These are phyloP conservation scores for Nannizziopsis arthrosporioides DNA, from an alignment of 2,329 filamentous ascomycete genomes.

Conservation along the genomic window DNA sequence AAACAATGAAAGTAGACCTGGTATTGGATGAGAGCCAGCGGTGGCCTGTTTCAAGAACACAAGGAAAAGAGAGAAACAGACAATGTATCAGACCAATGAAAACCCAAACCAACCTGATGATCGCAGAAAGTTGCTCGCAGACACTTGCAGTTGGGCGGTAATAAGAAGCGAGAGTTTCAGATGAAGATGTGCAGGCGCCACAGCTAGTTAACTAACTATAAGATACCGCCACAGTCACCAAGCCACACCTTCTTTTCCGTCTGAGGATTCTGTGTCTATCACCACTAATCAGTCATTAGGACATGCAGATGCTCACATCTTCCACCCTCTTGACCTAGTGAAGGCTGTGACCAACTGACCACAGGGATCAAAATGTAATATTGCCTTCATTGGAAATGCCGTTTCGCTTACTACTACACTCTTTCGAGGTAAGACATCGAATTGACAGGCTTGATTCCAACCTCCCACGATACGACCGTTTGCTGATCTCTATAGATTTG, in stretches of 20 bases:
- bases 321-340: no score
- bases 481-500: conserved; percentile 23
- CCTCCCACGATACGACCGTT: conserved; percentile 1
- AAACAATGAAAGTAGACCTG: neutral
- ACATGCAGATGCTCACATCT: no score
- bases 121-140: neutral
- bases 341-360: no score
- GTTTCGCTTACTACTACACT: conserved; percentile 19
- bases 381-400: no score
- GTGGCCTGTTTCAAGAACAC: neutral
- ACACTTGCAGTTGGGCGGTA: conserved; percentile 4
- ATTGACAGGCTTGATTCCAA: neutral
- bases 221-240: no score
- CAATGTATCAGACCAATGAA: neutral
- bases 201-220: neutral
- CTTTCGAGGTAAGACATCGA: conserved; percentile 27
- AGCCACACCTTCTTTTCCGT: no score
- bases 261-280: no score
- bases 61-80: neutral
- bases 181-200: neutral
- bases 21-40: neutral
- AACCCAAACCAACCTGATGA: neutral
- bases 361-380: no score
- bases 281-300: no score
- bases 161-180: neutral